Evolutionary conservation across 768 basidiomycete species (phyloP), one percentile per base, ranked within the genome.

Genomic region (Mycena epipterygia): DNA sequence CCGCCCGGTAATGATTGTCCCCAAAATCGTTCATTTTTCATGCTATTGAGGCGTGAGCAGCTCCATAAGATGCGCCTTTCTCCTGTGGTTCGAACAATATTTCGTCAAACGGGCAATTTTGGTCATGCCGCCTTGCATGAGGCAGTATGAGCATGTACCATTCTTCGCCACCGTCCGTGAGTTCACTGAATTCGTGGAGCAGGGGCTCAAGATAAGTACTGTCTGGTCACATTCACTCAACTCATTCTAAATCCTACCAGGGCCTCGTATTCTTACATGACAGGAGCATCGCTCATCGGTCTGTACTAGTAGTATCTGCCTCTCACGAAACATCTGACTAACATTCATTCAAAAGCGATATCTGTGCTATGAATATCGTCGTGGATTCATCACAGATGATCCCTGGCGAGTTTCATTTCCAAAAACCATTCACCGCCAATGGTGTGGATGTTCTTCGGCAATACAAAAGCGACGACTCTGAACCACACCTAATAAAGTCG

Each of bases 281-380:
- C 39, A 67, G 52, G 27, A 59, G 52, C 48, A 67, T 67, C 14
- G 65, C 57, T 1, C 65, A 67, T 51, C 46, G 56, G 65, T 67
- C 3, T 6, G 57, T 52, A 51, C 30, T 39, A 5, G n/a, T 21
- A 19, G 42, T n/a, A n/a, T 44, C 4, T 5, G 4, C 21, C 6
- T 5, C 42, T 44, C 21, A 44, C 21, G 5, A 44, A n/a, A n/a
- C n/a, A n/a, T n/a, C n/a, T n/a, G n/a, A n/a, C n/a, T n/a, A n/a
- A n/a, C n/a, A n/a, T n/a, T n/a, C 21, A 6, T n/a, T 21, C 30
- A n/a, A n/a, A n/a, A 67, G 65, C 12, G 56, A 67, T 51, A 67
- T 58, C 6, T 67, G 65, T 13, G 21, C 46, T 1, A 1, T 11
- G 23, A 67, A 67, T 16, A 39, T 66, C 35, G 56, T 59, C 3